Conservation (phyloP, 164 flowering plant species). For the Vitis amurensis region DNA sequence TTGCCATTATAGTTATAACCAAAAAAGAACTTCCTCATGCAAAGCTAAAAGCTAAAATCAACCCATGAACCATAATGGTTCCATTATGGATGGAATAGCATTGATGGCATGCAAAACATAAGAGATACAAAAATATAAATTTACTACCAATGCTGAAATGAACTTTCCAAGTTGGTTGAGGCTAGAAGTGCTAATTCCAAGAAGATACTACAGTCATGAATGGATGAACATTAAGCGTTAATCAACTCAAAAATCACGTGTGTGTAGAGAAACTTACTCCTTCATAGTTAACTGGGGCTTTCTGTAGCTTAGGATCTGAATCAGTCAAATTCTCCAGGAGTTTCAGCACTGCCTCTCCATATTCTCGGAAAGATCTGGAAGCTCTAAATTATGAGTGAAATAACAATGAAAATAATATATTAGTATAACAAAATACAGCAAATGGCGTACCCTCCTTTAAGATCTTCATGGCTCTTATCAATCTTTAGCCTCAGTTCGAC, state of each 20-base stretch:
- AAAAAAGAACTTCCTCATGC: too few species aligned
- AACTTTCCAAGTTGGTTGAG: neutral
- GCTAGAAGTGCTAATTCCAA: neutral
- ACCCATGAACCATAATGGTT: too few species aligned
- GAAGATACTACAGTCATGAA: neutral
- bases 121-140: neutral
- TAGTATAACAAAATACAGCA: neutral
- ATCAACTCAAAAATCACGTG: neutral
- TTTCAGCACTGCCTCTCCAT: conserved; percentile 91
- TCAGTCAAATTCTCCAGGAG: conserved; percentile 58
- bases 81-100: neutral
- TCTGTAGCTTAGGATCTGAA: conserved; percentile 69
- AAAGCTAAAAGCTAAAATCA: too few species aligned
- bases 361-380: conserved; percentile 82
- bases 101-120: too few species aligned
- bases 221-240: neutral
- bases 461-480: conserved; percentile 75
- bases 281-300: conserved; percentile 91
- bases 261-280: conserved; percentile 59
- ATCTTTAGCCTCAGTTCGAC: conserved; percentile 87
- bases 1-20: too few species aligned
- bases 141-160: neutral
- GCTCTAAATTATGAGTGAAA: conserved; percentile 3
- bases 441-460: conserved; percentile 77
- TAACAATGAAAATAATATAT: neutral